Conservation (phyloP, 2,329 filamentous ascomycete species). For the Verruconis gallopava region DNA sequence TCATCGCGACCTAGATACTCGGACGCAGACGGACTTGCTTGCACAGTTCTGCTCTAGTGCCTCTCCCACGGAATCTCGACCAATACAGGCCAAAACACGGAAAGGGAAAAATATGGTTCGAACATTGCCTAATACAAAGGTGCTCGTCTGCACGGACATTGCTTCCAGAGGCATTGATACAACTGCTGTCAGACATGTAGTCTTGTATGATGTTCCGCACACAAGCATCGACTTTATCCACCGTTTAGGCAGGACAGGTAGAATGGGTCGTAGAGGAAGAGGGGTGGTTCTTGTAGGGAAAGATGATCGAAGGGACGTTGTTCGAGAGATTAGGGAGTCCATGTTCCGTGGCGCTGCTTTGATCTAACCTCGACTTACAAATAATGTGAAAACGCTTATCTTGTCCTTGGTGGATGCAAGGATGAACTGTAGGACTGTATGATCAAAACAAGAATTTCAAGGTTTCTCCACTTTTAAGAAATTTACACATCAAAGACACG, state of each 20-base stretch:
- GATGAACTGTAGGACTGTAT: too few relatives aligned
- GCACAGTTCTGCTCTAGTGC: slow-evolving; percentile 7
- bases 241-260: slow-evolving; percentile 76
- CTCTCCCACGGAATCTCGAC: background rate
- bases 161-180: slow-evolving; percentile 92
- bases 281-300: slow-evolving; percentile 85
- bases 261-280: slow-evolving; percentile 81
- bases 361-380: too few relatives aligned
- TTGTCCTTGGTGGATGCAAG: too few relatives aligned
- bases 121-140: slow-evolving; percentile 63
- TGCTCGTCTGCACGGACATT: slow-evolving; percentile 87
- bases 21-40: slow-evolving; percentile 8
- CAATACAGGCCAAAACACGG: background rate
- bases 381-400: too few relatives aligned
- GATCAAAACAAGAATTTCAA: too few relatives aligned
- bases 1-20: slow-evolving; percentile 55
- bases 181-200: slow-evolving; percentile 75
- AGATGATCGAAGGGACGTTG: slow-evolving; percentile 77
- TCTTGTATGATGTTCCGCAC: slow-evolving; percentile 95
- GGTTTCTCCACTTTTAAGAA: too few relatives aligned
- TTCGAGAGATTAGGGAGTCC: slow-evolving; percentile 77
- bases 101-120: slow-evolving; percentile 20
- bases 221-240: slow-evolving; percentile 98
- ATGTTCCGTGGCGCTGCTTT: slow-evolving; percentile 39
- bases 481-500: too few relatives aligned